Percentiles rank a stretch among this genome's conserved stretches.
Evolutionary conservation across 768 basidiomycete species (phyloP).

Genomic region (Auricularia cornea): DNA sequence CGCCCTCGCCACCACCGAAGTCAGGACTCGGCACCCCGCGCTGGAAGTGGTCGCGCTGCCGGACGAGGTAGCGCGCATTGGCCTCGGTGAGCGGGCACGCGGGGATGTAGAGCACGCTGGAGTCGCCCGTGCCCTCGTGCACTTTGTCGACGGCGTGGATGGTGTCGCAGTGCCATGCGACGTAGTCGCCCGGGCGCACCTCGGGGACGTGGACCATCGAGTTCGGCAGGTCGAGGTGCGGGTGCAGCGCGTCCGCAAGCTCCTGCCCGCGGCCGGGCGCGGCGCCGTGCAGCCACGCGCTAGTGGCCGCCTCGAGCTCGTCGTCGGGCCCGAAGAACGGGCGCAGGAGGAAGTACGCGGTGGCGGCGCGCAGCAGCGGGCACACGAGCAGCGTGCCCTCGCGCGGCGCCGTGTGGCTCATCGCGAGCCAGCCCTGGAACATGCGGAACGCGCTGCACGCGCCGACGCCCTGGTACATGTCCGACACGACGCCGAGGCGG

Average conservation of each 20-base stretch:
- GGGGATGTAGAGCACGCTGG: conserved; percentile 68
- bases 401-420: conserved; percentile 43
- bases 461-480: neutral
- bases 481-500: neutral
- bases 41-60: conserved; percentile 56
- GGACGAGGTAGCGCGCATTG: conserved; percentile 51
- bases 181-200: conserved; percentile 58
- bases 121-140: conserved; percentile 13
- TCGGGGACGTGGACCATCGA: conserved; percentile 52
- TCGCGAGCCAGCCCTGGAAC: conserved; percentile 37
- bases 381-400: conserved; percentile 61
- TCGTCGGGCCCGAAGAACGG: conserved; percentile 63
- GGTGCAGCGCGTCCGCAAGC: conserved; percentile 46
- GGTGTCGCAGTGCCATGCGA: conserved; percentile 33
- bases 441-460: neutral
- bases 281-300: conserved; percentile 46
- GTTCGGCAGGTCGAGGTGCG: conserved; percentile 46
- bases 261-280: conserved; percentile 48
- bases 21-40: conserved; percentile 59
- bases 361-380: conserved; percentile 44
- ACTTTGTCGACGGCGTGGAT: conserved; percentile 17
- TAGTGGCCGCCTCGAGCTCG: conserved; percentile 41
- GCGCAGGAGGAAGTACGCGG: conserved; percentile 54
- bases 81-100: conserved; percentile 57
- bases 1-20: conserved; percentile 47